Percentiles rank a stretch among this genome's conserved stretches.
Evolutionary conservation across 345 rosid species (phyloP).

Genomic region (Alliaria petiolata): DNA sequence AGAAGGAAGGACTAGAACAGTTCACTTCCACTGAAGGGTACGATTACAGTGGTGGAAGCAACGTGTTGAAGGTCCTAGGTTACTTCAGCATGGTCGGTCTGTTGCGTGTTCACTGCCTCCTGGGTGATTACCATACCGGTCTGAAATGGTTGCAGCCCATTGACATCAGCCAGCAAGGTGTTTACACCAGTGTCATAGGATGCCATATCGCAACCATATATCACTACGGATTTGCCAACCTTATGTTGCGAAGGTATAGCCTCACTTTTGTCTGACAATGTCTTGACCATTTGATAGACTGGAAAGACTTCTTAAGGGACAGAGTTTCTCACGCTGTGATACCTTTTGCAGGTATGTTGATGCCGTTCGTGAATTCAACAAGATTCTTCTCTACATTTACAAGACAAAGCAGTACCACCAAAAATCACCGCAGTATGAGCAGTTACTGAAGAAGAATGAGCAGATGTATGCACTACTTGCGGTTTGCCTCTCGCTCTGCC

Average conservation of each 20-base stretch:
- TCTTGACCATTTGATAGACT: background rate
- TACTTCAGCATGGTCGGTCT: conserved; percentile 98
- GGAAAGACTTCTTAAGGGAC: background rate
- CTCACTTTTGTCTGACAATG: background rate
- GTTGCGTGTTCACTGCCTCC: conserved; percentile 89
- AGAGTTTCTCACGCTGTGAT: background rate
- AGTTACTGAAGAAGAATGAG: conserved; percentile 93
- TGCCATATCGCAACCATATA: conserved; percentile 91
- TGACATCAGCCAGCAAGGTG: conserved; percentile 95
- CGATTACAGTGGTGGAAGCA: conserved; percentile 94
- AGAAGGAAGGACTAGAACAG: conserved; percentile 86
- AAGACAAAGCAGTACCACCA: conserved; percentile 94
- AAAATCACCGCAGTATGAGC: conserved; percentile 92
- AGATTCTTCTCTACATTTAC: conserved; percentile 87
- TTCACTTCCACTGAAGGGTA: conserved; percentile 98
- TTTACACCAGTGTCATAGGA: conserved; percentile 86
- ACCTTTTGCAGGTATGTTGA: conserved; percentile 67
- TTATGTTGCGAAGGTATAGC: conserved; percentile 88
- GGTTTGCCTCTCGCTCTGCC: conserved; percentile 83
- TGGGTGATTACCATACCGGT: conserved; percentile 95
- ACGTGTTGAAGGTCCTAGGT: conserved; percentile 93
- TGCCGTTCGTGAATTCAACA: conserved; percentile 92
- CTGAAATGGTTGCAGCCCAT: conserved; percentile 89
- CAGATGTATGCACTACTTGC: conserved; percentile 98
- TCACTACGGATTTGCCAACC: conserved; percentile 97